Conservation (phyloP, 495 filamentous ascomycete species). For the Aspergillus campestris region DNA sequence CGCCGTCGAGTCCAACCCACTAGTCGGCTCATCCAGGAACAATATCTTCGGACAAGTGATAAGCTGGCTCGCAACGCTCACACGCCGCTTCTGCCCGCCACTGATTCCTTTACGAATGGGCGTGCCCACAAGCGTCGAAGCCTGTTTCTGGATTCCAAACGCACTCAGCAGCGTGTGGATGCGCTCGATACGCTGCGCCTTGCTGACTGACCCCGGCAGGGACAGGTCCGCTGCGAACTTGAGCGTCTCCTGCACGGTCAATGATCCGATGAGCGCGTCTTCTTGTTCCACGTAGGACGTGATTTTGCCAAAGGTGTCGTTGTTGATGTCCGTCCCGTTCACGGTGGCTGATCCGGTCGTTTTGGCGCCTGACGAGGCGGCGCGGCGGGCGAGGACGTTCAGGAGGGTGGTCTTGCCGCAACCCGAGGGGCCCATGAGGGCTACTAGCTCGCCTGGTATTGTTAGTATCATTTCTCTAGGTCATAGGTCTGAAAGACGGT, state of each 20-base stretch:
- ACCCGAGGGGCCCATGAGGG: slow-evolving; percentile 69
- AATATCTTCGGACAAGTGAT: slow-evolving; percentile 71
- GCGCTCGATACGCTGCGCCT: slow-evolving; percentile 42
- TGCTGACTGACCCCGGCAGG: slow-evolving; percentile 40
- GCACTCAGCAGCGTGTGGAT: slow-evolving; percentile 48
- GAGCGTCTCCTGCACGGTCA: slow-evolving; percentile 71
- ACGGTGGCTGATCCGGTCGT: slow-evolving; percentile 44
- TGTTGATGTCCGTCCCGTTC: slow-evolving; percentile 42
- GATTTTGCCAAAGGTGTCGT: slow-evolving; percentile 32
- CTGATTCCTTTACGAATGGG: slow-evolving; percentile 71
- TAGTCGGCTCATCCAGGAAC: slow-evolving; percentile 78
- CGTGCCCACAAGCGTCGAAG: slow-evolving; percentile 63
- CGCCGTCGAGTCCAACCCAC: slow-evolving; percentile 64
- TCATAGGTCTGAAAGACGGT: slow-evolving; percentile 1
- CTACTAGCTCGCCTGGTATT: slow-evolving; percentile 55
- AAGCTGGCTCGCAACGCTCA: slow-evolving; percentile 71
- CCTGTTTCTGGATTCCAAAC: slow-evolving; percentile 58
- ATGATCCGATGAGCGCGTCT: slow-evolving; percentile 67
- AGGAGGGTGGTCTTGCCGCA: slow-evolving; percentile 74
- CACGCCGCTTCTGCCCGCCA: slow-evolving; percentile 70
- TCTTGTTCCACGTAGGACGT: slow-evolving; percentile 78
- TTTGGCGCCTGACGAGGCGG: slow-evolving; percentile 36
- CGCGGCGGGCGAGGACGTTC: slow-evolving; percentile 59
- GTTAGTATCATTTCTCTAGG: slow-evolving; percentile 2
- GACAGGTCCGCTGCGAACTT: slow-evolving; percentile 57